Evolutionary conservation across 2,329 filamentous ascomycete species (phyloP).

Genomic region (Blastomyces parvus): DNA sequence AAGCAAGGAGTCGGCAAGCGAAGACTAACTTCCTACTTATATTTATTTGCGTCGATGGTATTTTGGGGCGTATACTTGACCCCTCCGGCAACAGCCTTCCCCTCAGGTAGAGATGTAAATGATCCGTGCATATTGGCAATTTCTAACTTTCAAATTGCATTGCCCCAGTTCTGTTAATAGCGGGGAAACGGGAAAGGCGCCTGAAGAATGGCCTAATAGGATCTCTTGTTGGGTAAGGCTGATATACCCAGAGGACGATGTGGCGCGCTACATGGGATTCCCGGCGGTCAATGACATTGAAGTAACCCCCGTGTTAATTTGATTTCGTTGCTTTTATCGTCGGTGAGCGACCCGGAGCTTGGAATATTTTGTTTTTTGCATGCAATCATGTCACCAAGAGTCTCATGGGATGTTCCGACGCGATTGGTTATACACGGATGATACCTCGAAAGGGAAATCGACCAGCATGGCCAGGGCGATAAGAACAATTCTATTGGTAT

Average conservation of each 20-base stretch:
- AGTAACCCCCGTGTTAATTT: background rate
- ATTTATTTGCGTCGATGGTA: conserved; percentile 1
- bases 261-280: conserved; percentile 5
- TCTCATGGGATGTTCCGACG: background rate
- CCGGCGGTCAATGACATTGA: conserved; percentile 6
- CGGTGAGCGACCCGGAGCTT: background rate
- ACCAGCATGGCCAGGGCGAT: background rate
- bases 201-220: background rate
- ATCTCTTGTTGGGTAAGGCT: conserved; percentile 7
- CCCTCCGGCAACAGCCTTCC: background rate
- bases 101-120: background rate
- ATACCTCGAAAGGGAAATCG: conserved; percentile 1
- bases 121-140: conserved; percentile 6
- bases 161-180: background rate
- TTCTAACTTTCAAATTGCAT: conserved; percentile 3
- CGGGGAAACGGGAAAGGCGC: conserved; percentile 9
- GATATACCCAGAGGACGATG: conserved; percentile 1
- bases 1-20: background rate
- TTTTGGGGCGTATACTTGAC: background rate
- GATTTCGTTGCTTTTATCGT: background rate
- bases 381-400: background rate
- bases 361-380: background rate
- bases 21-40: conserved; percentile 7
- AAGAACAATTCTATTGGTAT: conserved; percentile 5
- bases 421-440: background rate